phyloP scores from a whole-genome alignment of 2,329 filamentous ascomycete genomes.

The Colletotrichum simmondsii region DNA sequence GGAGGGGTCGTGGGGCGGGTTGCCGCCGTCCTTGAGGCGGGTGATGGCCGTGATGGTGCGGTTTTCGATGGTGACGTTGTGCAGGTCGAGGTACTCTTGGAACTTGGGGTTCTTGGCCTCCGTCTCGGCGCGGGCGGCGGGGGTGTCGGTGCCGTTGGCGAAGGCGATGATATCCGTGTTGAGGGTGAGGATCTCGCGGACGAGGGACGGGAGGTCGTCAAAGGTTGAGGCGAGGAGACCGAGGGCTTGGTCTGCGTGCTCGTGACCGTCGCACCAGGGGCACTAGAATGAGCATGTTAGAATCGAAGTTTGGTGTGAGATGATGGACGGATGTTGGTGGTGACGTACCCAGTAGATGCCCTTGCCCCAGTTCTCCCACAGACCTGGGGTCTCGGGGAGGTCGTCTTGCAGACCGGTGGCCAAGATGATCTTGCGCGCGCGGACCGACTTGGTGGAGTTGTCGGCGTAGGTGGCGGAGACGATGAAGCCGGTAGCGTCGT shows the following conservation, averaged over 20 bases:
- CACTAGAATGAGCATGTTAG: slow-evolving; percentile 47
- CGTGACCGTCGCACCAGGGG: slow-evolving; percentile 72
- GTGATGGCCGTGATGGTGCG: slow-evolving; percentile 60
- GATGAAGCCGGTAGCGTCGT: slow-evolving; percentile 57
- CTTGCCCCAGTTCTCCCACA: slow-evolving; percentile 65
- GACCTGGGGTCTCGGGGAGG: slow-evolving; percentile 64
- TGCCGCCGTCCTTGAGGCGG: slow-evolving; percentile 54
- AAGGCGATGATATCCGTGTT: slow-evolving; percentile 67
- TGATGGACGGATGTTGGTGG: too few species aligned
- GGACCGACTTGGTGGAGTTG: slow-evolving; percentile 45
- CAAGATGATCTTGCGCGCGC: slow-evolving; percentile 65
- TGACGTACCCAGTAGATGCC: slow-evolving; percentile 64
- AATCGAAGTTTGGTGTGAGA: not conserved
- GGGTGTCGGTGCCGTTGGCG: slow-evolving; percentile 68
- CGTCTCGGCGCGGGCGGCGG: slow-evolving; percentile 50
- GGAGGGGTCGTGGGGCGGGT: slow-evolving; percentile 53
- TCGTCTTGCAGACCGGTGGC: slow-evolving; percentile 67
- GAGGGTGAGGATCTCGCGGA: slow-evolving; percentile 64
- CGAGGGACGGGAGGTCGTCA: slow-evolving; percentile 53
- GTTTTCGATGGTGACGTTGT: slow-evolving; percentile 67
- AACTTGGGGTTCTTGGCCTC: slow-evolving; percentile 56
- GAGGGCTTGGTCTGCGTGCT: slow-evolving; percentile 68
- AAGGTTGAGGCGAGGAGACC: slow-evolving; percentile 61
- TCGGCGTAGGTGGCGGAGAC: slow-evolving; percentile 44
- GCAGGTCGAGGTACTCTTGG: slow-evolving; percentile 58